Conservation (phyloP, 192 early-diverging fungal genomes). For the Ambispora gerdemannii region DNA sequence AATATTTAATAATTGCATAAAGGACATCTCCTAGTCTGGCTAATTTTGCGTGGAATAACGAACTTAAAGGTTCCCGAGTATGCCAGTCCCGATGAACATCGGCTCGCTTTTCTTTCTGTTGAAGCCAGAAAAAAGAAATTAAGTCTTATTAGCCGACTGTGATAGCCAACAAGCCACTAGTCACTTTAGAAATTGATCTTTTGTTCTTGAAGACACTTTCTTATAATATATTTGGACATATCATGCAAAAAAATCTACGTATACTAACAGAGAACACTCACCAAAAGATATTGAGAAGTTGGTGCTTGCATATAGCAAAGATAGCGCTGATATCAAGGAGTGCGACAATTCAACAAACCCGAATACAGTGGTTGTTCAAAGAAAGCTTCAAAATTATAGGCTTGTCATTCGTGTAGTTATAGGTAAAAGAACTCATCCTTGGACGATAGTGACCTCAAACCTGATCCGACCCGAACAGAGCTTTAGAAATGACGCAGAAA, state of each 20-base stretch:
- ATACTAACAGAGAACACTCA: neutral
- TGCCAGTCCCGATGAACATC: no score
- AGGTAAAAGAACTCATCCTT: neutral
- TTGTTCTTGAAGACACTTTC: conserved; percentile 1
- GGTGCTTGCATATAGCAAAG: neutral
- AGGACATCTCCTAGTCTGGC: no score
- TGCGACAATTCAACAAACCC: neutral
- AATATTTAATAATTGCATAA: no score
- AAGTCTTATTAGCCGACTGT: no score
- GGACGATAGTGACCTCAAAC: conserved; percentile 24
- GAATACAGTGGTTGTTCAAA: conserved; percentile 12
- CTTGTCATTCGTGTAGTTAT: conserved; percentile 1
- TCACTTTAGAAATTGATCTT: neutral
- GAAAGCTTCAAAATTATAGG: neutral
- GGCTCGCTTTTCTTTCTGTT: no score
- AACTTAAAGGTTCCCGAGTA: no score
- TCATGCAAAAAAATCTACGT: neutral
- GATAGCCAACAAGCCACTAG: no score
- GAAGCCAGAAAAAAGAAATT: no score
- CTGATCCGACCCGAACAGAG: no score
- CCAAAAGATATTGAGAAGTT: neutral
- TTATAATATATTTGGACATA: neutral
- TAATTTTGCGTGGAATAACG: no score
- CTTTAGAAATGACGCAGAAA: no score
- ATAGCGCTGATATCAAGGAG: neutral